Evolutionary conservation across 2,329 filamentous ascomycete genomes (phyloP), one percentile per base, ranked within the genome.

Genomic region (Pyrenochaeta sp.): DNA sequence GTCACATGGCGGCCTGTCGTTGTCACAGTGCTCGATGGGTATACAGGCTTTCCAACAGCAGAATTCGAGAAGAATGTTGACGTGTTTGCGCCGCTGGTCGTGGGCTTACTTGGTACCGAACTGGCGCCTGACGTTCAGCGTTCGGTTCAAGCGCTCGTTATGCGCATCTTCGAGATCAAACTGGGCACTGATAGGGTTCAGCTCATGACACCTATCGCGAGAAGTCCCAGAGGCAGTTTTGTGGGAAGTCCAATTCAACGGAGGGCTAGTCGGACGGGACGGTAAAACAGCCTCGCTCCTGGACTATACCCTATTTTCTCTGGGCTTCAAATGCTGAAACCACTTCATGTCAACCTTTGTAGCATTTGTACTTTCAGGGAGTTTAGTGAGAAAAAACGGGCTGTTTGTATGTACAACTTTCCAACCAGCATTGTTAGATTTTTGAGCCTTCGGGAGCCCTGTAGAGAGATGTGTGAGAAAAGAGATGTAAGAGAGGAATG

Each of bases 1-100:
- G 87, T 96, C 27, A 96, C 96, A 0, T 99, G 95, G 95, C 86
- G 95, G 19, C 95, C 95, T 0, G 95, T 99, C 0, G 95, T 99
- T 1, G 93, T 99, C 19, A 95, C 97, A 73, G 95, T 99, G 8
- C 83, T 99, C 9, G 94, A 99, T 72, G 95, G 95, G 1, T 98
- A 94, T 76, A 89, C 89, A 0, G 90, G 88, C 6, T 97, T 98
- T 80, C 91, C 92, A 0, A 84, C 87, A 19, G 85, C 88, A 25
- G 91, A 91, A 43, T 99, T 99, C 69, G 86, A 86, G 52, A 88
- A 89, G 56, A 89, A 98, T 69, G 85, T 97, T 7, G 83, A 86
- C 45, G 88, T 88, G 3, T 98, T 99, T 77, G 97, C 97, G 72
- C 92, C 93, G 2, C 82, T 97, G 15, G 87, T 89, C 3, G 88